A percentile compares a stretch with the other conserved stretches of the same genome.
Evolutionary conservation across 106 monocot genomes (phyloP).

Genomic region (Dioscorea dumetorum): DNA sequence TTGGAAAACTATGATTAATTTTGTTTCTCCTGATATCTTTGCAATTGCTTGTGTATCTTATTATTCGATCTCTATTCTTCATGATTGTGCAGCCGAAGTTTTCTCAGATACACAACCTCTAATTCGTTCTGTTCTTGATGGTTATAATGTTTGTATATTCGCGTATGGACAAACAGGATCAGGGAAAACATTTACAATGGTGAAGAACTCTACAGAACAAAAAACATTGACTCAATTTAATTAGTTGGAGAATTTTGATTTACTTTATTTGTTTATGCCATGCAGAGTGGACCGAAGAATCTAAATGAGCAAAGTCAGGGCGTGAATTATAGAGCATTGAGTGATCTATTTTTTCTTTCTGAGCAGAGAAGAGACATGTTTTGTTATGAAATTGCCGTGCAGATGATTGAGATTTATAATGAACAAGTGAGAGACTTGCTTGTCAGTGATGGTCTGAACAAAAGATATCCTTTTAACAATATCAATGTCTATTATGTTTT

Average conservation of each 20-base stretch:
- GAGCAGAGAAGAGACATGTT: conserved; percentile 70
- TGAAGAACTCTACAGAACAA: conserved; percentile 10
- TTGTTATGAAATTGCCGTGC: conserved; percentile 79
- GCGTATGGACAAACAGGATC: conserved; percentile 99
- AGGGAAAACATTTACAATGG: conserved; percentile 96
- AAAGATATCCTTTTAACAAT: conserved; percentile 68
- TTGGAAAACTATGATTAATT: not conserved
- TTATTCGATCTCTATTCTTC: not conserved
- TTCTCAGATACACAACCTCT: conserved; percentile 84
- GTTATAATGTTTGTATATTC: conserved; percentile 96
- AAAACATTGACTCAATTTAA: too few species aligned
- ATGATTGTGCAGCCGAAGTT: conserved; percentile 56
- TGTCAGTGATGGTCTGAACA: conserved; percentile 62
- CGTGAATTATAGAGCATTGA: conserved; percentile 87
- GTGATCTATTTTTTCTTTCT: conserved; percentile 77
- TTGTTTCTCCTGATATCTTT: not conserved
- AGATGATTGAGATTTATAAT: conserved; percentile 99
- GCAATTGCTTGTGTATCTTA: not conserved
- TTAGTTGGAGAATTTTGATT: not conserved
- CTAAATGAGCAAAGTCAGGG: conserved; percentile 57
- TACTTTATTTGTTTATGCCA: not conserved
- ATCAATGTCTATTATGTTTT: not conserved
- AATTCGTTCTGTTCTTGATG: conserved; percentile 91
- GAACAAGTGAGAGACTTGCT: conserved; percentile 99
- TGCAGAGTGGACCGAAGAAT: conserved; percentile 82